These are phyloP conservation scores for Peronospora belbahrii DNA, from an alignment of 352 stramenopile species.

Conservation along the genomic window DNA sequence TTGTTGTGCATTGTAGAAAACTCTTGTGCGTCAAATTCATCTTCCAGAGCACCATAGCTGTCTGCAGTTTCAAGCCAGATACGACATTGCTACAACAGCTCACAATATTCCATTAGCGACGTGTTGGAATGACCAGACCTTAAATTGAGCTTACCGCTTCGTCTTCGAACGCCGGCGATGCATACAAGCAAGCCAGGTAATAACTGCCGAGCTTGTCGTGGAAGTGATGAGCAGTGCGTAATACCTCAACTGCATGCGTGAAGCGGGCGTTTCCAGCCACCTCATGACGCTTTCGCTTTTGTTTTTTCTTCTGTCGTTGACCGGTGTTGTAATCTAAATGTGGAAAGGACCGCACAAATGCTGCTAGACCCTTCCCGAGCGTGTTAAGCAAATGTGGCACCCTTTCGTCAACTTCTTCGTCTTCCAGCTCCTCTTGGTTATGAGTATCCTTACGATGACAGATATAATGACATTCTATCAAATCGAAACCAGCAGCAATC, in stretches of 20 bases:
- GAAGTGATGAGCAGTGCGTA: conserved; percentile 67
- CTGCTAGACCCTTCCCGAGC: conserved; percentile 46
- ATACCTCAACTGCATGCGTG: conserved; percentile 47
- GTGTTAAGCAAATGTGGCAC: conserved; percentile 63
- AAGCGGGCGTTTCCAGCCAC: conserved; percentile 18
- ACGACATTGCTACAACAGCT: conserved; percentile 38
- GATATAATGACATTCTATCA: conserved; percentile 57
- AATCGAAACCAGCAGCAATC: conserved; percentile 33
- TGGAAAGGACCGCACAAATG: conserved; percentile 33
- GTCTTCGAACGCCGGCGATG: conserved; percentile 41
- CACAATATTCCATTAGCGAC: not conserved
- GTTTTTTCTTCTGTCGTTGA: conserved; percentile 13
- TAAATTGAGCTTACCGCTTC: conserved; percentile 30
- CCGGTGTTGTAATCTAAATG: not conserved
- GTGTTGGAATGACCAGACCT: not conserved
- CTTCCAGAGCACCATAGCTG: conserved; percentile 68
- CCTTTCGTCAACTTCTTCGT: conserved; percentile 53
- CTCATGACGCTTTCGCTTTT: conserved; percentile 19
- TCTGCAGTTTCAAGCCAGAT: conserved; percentile 73
- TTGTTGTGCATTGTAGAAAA: conserved; percentile 49
- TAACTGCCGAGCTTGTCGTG: conserved; percentile 81
- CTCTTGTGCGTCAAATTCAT: conserved; percentile 57
- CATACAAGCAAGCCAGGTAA: conserved; percentile 61
- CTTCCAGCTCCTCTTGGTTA: conserved; percentile 46
- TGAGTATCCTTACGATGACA: conserved; percentile 56